Evolutionary conservation across 306 rosid genomes (phyloP).

Genomic region (Oemleria cerasiformis): DNA sequence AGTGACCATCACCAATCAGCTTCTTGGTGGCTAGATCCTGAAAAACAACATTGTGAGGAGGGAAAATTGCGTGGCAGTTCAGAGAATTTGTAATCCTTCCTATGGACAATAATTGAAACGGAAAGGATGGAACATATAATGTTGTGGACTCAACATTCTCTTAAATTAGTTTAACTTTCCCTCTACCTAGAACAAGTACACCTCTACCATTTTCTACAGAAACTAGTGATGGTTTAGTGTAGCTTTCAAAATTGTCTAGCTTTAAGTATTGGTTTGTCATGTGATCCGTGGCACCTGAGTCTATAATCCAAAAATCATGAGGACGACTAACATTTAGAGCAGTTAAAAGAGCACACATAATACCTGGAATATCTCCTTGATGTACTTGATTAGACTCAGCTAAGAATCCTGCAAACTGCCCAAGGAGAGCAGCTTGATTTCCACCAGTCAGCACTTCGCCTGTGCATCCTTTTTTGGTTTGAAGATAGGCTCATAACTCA

Average conservation of each 20-base stretch:
- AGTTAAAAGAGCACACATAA: neutral
- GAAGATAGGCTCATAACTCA: neutral
- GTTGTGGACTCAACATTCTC: neutral
- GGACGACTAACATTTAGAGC: neutral
- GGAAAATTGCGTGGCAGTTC: too few species aligned
- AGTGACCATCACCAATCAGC: too few species aligned
- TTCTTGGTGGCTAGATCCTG: too few species aligned
- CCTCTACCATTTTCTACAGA: neutral
- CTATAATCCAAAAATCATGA: neutral
- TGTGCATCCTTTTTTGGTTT: neutral
- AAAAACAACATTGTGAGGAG: too few species aligned
- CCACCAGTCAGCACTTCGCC: neutral
- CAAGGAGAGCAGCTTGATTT: too few species aligned
- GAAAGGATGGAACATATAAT: neutral
- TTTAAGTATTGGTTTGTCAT: neutral
- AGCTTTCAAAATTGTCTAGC: too few species aligned
- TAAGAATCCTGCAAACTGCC: neutral
- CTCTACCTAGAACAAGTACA: neutral
- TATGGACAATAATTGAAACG: too few species aligned
- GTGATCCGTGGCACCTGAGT: neutral
- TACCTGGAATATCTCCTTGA: neutral
- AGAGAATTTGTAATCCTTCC: too few species aligned
- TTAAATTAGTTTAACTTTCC: neutral
- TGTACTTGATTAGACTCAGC: neutral
- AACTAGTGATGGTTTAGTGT: neutral